Base-by-base conservation (phyloP, 176 grass and related monocot species). In the Pharus latifolius region DNA sequence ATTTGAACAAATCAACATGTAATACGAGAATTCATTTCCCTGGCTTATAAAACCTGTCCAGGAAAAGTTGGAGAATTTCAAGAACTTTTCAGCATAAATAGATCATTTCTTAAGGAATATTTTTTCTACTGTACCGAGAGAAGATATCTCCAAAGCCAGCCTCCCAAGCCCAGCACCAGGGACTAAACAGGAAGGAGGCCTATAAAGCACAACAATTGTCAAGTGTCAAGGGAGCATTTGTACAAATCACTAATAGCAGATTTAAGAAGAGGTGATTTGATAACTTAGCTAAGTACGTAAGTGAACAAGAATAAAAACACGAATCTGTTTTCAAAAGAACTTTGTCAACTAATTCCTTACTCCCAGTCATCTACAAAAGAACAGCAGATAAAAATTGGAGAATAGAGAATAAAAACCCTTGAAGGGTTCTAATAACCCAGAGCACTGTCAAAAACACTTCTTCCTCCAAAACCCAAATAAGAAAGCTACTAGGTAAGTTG, bases 21-120 rank as follows among this genome's bases (percentile, higher is more conserved):
- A 94, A 91, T 99, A 99, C 46, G 95, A 99, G 54, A 99, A 99
- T 29, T 99, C 95, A 73, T 99, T 99, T 57, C 90, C 90, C 79
- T 99, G 90, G 84, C 95, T 94, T 67, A 88, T 53, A 76, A 99
- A 99, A 79, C 95, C 95, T 99, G 79, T 65, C 46, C 38, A 79
- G 69, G 38, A 65, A 11, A 67, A 16, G 55, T 17, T 59, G 43
- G 6, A 45, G 34, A 83, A 62, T 63, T 56, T 74, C 70, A 67
- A 65, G 11, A 60, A 58, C 75, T n/a, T 64, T 20, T 65, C 26
- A 47, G 6, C 29, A 51, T 59, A 25, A 52, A 30, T 33, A 65
- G 46, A 20, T 47, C 25, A 9, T 50, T 23, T 50, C 60, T 67
- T 26, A 57, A 52, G 10, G 3, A 61, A 57, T 22, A 41, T 42